Percentiles rank a stretch among this genome's conserved stretches.
phyloP scores from a whole-genome alignment of 345 rosid genomes.

The Zanthoxylum bungeanum region DNA sequence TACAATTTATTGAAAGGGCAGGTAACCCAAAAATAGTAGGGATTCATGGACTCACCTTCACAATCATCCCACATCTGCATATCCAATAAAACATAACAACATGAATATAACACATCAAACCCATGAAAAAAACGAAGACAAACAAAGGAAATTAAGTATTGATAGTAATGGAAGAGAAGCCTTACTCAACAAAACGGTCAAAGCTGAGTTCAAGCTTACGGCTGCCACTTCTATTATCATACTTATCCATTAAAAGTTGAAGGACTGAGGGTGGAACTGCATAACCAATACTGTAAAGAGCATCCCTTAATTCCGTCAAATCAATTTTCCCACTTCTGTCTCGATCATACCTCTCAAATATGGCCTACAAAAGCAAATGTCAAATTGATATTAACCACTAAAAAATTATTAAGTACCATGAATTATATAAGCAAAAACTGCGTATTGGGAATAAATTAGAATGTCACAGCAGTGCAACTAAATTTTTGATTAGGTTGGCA shows the following conservation, averaged over 20 bases:
- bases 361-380: constrained; percentile 33
- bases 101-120: background rate
- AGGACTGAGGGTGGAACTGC: constrained; percentile 64
- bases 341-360: constrained; percentile 61
- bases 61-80: constrained; percentile 70
- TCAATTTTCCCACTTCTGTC: constrained; percentile 67
- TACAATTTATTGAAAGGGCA: background rate
- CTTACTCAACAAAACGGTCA: constrained; percentile 68
- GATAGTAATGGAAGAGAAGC: background rate
- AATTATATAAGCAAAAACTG: background rate
- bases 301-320: constrained; percentile 51
- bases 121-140: background rate
- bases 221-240: constrained; percentile 45
- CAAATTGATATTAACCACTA: background rate
- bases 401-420: background rate
- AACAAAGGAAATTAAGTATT: too few relatives aligned
- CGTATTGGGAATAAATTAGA: background rate
- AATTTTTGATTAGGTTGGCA: background rate
- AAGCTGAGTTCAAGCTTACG: constrained; percentile 44
- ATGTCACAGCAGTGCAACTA: background rate
- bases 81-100: constrained; percentile 9
- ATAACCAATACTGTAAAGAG: constrained; percentile 56
- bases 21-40: background rate
- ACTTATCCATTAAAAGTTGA: constrained; percentile 46
- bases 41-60: constrained; percentile 47